A percentile compares a stretch with the other conserved stretches of the same genome.
phyloP scores from a whole-genome alignment of 2,329 filamentous ascomycete species.

The Pestalotiopsis sp. region DNA sequence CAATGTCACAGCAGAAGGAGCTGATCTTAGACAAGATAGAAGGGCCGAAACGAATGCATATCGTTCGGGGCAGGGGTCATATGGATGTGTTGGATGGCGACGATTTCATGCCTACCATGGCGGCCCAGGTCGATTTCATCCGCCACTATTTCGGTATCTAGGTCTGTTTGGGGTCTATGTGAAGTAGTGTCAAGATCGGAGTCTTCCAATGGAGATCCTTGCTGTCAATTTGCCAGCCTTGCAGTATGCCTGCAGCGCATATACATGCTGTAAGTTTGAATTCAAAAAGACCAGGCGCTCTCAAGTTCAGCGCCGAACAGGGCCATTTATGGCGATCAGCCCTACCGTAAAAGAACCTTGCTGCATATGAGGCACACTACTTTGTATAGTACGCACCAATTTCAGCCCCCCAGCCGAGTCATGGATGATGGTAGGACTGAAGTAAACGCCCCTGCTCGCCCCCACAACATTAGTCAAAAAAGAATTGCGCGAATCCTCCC shows the following conservation, averaged over 20 bases:
- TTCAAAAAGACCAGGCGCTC: not conserved
- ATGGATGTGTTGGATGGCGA: conserved; percentile 5
- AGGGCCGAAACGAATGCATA: not conserved
- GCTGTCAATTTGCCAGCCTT: not conserved
- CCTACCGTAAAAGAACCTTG: not conserved
- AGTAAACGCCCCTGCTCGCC: not conserved
- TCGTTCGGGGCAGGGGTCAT: not conserved
- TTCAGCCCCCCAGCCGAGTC: not conserved
- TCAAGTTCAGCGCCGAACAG: not conserved
- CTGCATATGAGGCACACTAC: not conserved
- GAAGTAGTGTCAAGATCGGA: not conserved
- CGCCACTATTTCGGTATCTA: not conserved
- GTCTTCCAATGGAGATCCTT: not conserved
- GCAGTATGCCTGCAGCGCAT: not conserved
- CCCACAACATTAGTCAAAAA: not conserved
- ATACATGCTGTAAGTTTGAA: not conserved
- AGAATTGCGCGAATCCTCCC: not conserved
- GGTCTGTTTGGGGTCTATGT: not conserved
- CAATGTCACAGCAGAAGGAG: not conserved
- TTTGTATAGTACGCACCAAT: not conserved
- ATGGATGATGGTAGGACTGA: not conserved
- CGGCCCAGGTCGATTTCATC: not conserved
- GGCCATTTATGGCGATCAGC: not conserved
- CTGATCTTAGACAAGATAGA: not conserved
- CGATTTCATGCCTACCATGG: not conserved